Base-by-base conservation (phyloP, 116 monocot genomes). In the Iris pallida region DNA sequence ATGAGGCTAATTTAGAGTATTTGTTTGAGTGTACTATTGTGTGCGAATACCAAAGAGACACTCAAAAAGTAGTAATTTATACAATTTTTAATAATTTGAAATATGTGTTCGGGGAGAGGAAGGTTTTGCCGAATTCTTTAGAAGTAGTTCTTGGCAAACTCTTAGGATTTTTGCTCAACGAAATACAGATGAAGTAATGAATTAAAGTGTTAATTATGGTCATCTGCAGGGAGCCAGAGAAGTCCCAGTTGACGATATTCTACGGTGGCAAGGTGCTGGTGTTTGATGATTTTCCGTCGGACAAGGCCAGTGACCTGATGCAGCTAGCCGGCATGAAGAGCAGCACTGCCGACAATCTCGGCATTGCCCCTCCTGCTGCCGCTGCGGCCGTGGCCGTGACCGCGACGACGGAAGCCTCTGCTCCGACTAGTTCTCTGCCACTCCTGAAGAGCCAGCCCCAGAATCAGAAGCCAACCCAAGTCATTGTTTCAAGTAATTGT, bases 181-280 rank as follows among this genome's bases (percentile, higher is more conserved):
- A 3, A 30, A 30, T 30, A 30, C 30, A 30, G 30, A 30, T 30
- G 30, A 30, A 30, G 30, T 30, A 30, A 30, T 30, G 30, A 3
- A 30, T 30, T 30, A 1, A 30, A 30, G 30, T 30, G 0, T 30
- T 30, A 30, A 30, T 30, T 30, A 30, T 30, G 30, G 30, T 66
- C 52, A 52, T 64, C 49, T 30, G 12, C 59, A 74, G 76, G 49
- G 60, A 30, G 19, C 14, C 20, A 20, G 59, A 69, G 62, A 81
- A 66, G 16, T 41, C 53, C 0, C 78, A 89, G 58, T 64, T 93
- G 78, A 89, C 89, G 12, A 93, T 93, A 59, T 89, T 89, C 59
- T 89, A 89, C 46, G 76, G 82, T 5, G 89, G 93, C 12, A 84
- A 75, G 62, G 76, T 93, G 20, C 5, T 93, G 20, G 93, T 93